Evolutionary conservation across 805 yeast genomes (phyloP).

Genomic region (Lachancea sp.): DNA sequence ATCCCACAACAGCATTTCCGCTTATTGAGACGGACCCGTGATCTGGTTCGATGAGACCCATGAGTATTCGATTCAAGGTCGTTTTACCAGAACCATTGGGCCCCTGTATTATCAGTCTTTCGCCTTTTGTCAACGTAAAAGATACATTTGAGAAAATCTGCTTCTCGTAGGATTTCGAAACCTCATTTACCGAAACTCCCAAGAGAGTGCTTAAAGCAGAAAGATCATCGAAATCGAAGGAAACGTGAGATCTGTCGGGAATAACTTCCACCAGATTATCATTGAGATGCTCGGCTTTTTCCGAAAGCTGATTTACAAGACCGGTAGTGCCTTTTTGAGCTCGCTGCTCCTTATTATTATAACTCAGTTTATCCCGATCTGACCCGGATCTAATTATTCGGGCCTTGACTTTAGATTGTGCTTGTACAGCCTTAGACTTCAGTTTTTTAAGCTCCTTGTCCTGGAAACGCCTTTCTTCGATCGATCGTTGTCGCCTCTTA

Average conservation of each 20-base stretch:
- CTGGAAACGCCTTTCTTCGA: conserved; percentile 13
- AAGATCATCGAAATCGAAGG: conserved; percentile 13
- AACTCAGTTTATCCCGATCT: conserved; percentile 15
- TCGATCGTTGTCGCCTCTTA: conserved; percentile 10
- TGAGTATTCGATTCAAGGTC: conserved; percentile 14
- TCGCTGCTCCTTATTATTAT: conserved; percentile 14
- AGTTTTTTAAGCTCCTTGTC: conserved; percentile 15
- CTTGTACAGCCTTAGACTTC: conserved; percentile 11
- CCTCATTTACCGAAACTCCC: conserved; percentile 9
- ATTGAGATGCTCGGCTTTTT: conserved; percentile 12
- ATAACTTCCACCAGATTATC: conserved; percentile 15
- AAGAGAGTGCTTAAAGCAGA: conserved; percentile 12
- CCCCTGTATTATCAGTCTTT: conserved; percentile 15
- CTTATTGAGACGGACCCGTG: conserved; percentile 13
- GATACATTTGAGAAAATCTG: conserved; percentile 11
- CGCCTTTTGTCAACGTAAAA: conserved; percentile 12
- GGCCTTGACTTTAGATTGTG: conserved; percentile 13
- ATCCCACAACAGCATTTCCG: conserved; percentile 15
- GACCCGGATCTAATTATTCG: conserved; percentile 15
- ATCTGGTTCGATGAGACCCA: conserved; percentile 14
- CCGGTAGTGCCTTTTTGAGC: conserved; percentile 14
- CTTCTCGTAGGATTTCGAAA: conserved; percentile 13
- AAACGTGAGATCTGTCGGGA: conserved; percentile 12
- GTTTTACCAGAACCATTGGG: conserved; percentile 22
- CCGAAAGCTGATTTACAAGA: conserved; percentile 13